These are phyloP conservation scores for Dipteronia sinensis DNA, from an alignment of 345 rosid species.

Conservation along the genomic window DNA sequence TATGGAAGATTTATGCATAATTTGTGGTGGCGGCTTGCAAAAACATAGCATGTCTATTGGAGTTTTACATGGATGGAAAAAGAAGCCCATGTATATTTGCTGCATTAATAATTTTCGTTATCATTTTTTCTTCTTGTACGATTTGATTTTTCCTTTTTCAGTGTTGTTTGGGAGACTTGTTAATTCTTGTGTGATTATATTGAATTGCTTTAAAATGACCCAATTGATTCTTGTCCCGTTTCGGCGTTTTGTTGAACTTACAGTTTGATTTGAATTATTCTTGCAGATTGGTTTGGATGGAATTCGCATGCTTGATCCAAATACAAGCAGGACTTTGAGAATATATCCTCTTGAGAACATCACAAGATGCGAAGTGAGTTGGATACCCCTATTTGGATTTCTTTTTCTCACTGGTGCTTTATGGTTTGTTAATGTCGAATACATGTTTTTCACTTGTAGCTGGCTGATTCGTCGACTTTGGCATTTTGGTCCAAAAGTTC, in stretches of 20 bases:
- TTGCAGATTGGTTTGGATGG: conserved; percentile 98
- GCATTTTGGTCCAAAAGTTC: conserved; percentile 98
- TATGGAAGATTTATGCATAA: not conserved
- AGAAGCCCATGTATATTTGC: not conserved
- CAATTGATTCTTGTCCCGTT: too few relatives aligned
- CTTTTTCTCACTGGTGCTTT: conserved; percentile 2
- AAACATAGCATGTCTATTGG: not conserved
- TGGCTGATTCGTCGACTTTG: conserved; percentile 74
- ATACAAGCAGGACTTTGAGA: conserved; percentile 75
- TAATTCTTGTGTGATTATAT: not conserved
- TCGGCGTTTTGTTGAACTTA: not conserved
- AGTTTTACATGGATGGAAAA: not conserved
- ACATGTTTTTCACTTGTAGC: conserved; percentile 38
- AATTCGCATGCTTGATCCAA: conserved; percentile 94
- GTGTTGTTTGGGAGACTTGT: not conserved
- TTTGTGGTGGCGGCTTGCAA: not conserved
- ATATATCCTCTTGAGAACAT: conserved; percentile 95
- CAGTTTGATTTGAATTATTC: not conserved
- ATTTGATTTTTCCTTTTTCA: not conserved
- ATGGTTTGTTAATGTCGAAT: conserved; percentile 19
- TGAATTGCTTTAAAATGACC: not conserved
- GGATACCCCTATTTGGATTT: not conserved
- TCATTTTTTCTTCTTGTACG: not conserved
- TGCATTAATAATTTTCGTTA: not conserved
- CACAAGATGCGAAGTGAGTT: conserved; percentile 90